Conservation (phyloP, 495 filamentous ascomycete species). For the Margaritispora aquatica region DNA sequence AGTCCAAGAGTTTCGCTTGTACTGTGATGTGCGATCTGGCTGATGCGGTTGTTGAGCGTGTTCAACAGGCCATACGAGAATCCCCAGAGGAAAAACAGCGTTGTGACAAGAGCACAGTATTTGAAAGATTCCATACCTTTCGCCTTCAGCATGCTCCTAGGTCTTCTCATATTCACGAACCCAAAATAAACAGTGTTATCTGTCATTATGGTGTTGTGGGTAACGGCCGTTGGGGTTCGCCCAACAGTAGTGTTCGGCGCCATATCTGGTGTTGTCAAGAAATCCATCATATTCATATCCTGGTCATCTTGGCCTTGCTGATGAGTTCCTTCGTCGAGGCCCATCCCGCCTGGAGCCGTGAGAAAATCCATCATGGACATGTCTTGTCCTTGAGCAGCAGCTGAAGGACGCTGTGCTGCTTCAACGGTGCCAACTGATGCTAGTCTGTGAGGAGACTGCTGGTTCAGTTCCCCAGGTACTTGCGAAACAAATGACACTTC, state of each 20-base stretch:
- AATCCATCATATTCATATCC: slow-evolving; percentile 49
- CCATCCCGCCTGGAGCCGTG: slow-evolving; percentile 36
- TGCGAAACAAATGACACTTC: slow-evolving; percentile 9
- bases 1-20: slow-evolving; percentile 33
- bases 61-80: slow-evolving; percentile 81
- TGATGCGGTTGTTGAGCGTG: slow-evolving; percentile 58
- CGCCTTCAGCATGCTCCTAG: slow-evolving; percentile 68
- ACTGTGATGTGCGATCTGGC: slow-evolving; percentile 32
- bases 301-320: slow-evolving; percentile 3
- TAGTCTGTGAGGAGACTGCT: neutral
- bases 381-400: slow-evolving; percentile 6
- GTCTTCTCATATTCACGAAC: slow-evolving; percentile 74
- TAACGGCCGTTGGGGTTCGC: slow-evolving; percentile 16
- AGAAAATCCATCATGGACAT: slow-evolving; percentile 51
- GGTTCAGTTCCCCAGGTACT: neutral
- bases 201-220: neutral
- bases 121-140: slow-evolving; percentile 39
- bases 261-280: slow-evolving; percentile 44
- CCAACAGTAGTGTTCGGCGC: slow-evolving; percentile 3
- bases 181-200: slow-evolving; percentile 55
- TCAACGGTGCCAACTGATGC: slow-evolving; percentile 1
- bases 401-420: neutral
- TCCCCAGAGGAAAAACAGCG: slow-evolving; percentile 84
- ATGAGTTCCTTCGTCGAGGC: neutral
- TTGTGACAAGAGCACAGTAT: slow-evolving; percentile 57